Conservation (phyloP, 2,329 filamentous ascomycete genomes). For the Apiospora saccharicola region DNA sequence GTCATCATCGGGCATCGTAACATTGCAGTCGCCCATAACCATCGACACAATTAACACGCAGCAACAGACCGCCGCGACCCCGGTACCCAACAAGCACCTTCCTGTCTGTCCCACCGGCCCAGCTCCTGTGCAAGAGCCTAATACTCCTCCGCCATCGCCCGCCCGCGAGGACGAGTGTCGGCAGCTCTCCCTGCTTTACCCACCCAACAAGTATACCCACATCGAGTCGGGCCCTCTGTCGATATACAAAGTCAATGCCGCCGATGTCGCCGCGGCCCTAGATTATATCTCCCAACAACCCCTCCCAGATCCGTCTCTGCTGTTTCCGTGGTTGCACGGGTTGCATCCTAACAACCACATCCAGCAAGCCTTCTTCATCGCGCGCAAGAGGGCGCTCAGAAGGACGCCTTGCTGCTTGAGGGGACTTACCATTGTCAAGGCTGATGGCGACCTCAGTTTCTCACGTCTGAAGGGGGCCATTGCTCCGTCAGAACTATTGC, state of each 20-base stretch:
- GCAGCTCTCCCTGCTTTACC: constrained; percentile 76
- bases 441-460: constrained; percentile 77
- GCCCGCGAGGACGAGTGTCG: constrained; percentile 61
- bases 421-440: constrained; percentile 86
- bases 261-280: constrained; percentile 74
- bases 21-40: constrained; percentile 50
- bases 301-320: constrained; percentile 81
- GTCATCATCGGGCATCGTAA: constrained; percentile 50
- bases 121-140: constrained; percentile 59
- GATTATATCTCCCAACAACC: constrained; percentile 80
- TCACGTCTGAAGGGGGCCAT: constrained; percentile 88
- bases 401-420: constrained; percentile 80
- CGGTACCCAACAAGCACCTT: constrained; percentile 88
- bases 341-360: constrained; percentile 88
- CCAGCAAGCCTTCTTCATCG: constrained; percentile 88
- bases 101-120: constrained; percentile 89
- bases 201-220: constrained; percentile 69
- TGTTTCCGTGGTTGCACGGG: constrained; percentile 97
- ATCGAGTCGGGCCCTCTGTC: constrained; percentile 60
- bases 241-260: constrained; percentile 77
- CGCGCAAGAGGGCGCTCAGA: constrained; percentile 74
- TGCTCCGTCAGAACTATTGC: constrained; percentile 80
- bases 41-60: constrained; percentile 48
- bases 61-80: constrained; percentile 40
- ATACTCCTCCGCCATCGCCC: constrained; percentile 72